Base-by-base conservation (phyloP, 257 asterid genomes). In the Lycium ferocissimum region DNA sequence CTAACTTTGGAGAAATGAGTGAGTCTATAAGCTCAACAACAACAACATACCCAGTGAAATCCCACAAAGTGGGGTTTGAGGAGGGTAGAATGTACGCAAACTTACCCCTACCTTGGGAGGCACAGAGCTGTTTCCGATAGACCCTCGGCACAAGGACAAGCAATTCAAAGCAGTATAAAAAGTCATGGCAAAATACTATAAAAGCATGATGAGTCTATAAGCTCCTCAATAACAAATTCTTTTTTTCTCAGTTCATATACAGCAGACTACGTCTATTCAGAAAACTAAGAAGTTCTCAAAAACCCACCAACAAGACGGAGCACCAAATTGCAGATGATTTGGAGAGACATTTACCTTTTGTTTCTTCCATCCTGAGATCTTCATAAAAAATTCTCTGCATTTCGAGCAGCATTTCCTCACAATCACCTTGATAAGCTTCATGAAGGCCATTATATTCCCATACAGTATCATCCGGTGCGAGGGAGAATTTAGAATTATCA, bases 311-410 rank as follows among this genome's bases (percentile, higher is more conserved):
- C 76, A 62, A 33, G 45, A 49, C 2, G 22, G 82, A 78, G 47
- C 33, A 78, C 33, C 82, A 51, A 49, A 78, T 33, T 53, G 9
- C 49, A 78, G 65, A 14, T 78, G 65, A 78, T 78, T 35, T 17
- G 67, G 65, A 61, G 18, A 87, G 43, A 40, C 43, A 17, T 63
- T 35, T 84, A 94, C 98, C 97, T 92, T 86, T 86, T 18, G 13
- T 81, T 85, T 92, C 90, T 85, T 88, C 91, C n/a, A 80, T 84
- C 87, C 89, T 86, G 35, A 92, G 92, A 86, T 97, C 98, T 87
- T 97, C 97, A 84, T 95, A 97, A 89, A 97, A 95, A 85, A 97
- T 91, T 75, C 92, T 92, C 86, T 95, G 98, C 98, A 95, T 94
- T 87, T 94, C 95, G 83, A 97, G 40, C 85, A 97, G 81, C 83